phyloP scores from a whole-genome alignment of 495 filamentous ascomycete species.

The Aspergillus wentii region DNA sequence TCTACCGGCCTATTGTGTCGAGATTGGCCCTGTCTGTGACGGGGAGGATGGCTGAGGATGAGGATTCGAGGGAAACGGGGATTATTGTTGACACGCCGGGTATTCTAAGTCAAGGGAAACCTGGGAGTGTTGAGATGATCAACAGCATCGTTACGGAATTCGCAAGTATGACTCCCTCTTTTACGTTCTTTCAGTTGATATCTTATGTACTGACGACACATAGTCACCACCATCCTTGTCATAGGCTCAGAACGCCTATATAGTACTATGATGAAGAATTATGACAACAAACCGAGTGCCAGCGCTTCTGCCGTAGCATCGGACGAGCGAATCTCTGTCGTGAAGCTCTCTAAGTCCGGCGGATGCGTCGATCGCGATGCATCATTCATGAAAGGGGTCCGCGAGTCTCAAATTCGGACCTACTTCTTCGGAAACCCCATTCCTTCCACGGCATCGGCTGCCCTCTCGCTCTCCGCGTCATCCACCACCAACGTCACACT shows the following conservation, averaged over 20 bases:
- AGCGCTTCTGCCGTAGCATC: slow-evolving; percentile 37
- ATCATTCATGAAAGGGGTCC: slow-evolving; percentile 62
- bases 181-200: background rate
- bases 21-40: slow-evolving; percentile 75
- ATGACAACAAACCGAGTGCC: slow-evolving; percentile 58
- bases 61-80: slow-evolving; percentile 61
- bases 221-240: slow-evolving; percentile 77
- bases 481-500: slow-evolving; percentile 58
- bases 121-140: slow-evolving; percentile 65
- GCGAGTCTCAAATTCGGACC: slow-evolving; percentile 72
- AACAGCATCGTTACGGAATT: slow-evolving; percentile 86
- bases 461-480: slow-evolving; percentile 26
- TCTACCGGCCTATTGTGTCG: slow-evolving; percentile 71
- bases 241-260: slow-evolving; percentile 80
- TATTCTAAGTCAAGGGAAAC: slow-evolving; percentile 54
- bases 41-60: slow-evolving; percentile 74
- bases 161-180: slow-evolving; percentile 47
- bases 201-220: slow-evolving; percentile 4
- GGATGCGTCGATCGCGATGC: slow-evolving; percentile 81
- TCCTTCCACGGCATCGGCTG: slow-evolving; percentile 25
- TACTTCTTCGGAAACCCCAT: slow-evolving; percentile 86
- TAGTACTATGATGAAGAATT: slow-evolving; percentile 69
- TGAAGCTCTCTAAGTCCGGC: slow-evolving; percentile 81
- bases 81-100: slow-evolving; percentile 86
- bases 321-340: slow-evolving; percentile 61